Conservation (phyloP, 2,329 filamentous ascomycete genomes). For the Mollisia scopiformis region DNA sequence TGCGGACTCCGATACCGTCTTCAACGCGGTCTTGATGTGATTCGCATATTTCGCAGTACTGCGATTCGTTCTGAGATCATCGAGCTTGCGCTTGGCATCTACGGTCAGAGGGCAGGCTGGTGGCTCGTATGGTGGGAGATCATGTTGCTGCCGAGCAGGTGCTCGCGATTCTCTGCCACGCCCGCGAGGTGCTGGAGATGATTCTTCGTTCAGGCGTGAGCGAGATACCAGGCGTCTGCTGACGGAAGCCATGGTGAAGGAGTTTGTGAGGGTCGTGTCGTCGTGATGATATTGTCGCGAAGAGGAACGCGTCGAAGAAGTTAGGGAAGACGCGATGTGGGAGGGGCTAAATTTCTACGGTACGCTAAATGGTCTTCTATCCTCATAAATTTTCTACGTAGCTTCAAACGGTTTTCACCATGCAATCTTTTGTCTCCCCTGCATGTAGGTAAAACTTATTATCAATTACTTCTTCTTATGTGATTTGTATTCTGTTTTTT, state of each 20-base stretch:
- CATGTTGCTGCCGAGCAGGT: conserved; percentile 19
- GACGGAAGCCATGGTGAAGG: conserved; percentile 25
- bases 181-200: conserved; percentile 24
- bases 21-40: conserved; percentile 49
- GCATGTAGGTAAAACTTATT: too few species aligned
- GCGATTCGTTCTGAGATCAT: conserved; percentile 44
- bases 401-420: too few species aligned
- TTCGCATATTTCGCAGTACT: conserved; percentile 48
- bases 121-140: conserved; percentile 54
- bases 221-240: conserved; percentile 20
- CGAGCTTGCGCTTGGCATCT: conserved; percentile 48
- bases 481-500: too few species aligned
- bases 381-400: background rate
- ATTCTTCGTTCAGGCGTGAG: conserved; percentile 19
- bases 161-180: conserved; percentile 17
- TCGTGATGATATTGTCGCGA: background rate
- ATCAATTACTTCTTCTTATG: too few species aligned
- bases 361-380: background rate
- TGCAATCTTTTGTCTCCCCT: too few species aligned
- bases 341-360: background rate
- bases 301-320: background rate
- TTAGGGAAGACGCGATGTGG: conserved; percentile 7
- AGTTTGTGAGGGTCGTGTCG: background rate
- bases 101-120: conserved; percentile 54
- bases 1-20: conserved; percentile 50